Evolutionary conservation across 2,329 filamentous ascomycete genomes (phyloP), one percentile per base, ranked within the genome.

Genomic region (Fusarium sp.): DNA sequence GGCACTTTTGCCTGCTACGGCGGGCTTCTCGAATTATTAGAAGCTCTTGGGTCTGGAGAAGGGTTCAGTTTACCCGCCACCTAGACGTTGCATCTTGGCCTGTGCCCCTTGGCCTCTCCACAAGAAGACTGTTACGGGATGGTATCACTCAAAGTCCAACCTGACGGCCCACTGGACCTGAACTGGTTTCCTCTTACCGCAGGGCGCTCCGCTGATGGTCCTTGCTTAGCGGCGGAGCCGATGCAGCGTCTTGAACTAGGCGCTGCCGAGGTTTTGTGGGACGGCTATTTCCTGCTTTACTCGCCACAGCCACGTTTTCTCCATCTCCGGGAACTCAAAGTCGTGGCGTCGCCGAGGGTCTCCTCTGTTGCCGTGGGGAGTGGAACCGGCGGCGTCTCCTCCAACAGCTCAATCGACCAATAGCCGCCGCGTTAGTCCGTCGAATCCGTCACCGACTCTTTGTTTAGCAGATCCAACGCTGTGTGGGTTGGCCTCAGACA

Each of bases 301-400:
- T 76, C 58, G 74, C 70, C 71, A 66, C 69, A 78, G 76, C 76
- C 74, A 78, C 76, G 73, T 73, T 77, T 73, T 67, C 67, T 71
- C 60, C 66, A 66, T 62, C 45, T 63, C 63, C 52, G 62, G 42
- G 50, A 22, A 47, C 66, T 57, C 50, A 45, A 37, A 35, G 61
- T 31, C 56, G 73, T 75, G 76, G 74, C 70, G 73, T 70, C 64
- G 63, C 57, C 40, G 62, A 75, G 65, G 60, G 68, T 42, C 42
- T 40, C 61, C 64, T 59, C 40, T 58, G 34, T 63, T 18, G 66
- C 60, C 71, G 29, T 69, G 59, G 42, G 20, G 45, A 67, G 66
- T 54, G 70, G 62, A 24, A 38, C 38, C 56, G 40, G 58, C 16
- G 67, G 62, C 50, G n/a, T 22, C 40, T 47, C 56, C 69, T 62